phyloP scores from a whole-genome alignment of 176 grass and related monocot species.

The maize (Zea mays) region Zm-B73-REFERENCE-NAM-5.0 NC_050099.1:223532001-223532500 shows the following conservation, averaged over 20 bases:
- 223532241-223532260: constrained; percentile 88
- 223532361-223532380: constrained; percentile 23
- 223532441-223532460: neutral
- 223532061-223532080: neutral
- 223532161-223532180: constrained; percentile 68
- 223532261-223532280: constrained; percentile 72
- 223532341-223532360: constrained; percentile 4
- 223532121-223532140: constrained; percentile 75
- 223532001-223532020: neutral
- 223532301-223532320: neutral
- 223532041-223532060: neutral
- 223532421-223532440: constrained; percentile 5
- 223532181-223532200: constrained; percentile 64
- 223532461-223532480: neutral
- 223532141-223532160: constrained; percentile 94
- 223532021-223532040: neutral
- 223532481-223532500: neutral
- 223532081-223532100: neutral
- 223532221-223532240: constrained; percentile 82
- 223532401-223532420: constrained; percentile 18
- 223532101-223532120: neutral
- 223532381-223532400: neutral
- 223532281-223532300: constrained; percentile 38
- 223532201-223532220: constrained; percentile 88
- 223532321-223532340: constrained; percentile 9